Conservation (phyloP, 2,329 filamentous ascomycete genomes). For the Neopestalotiopsis sp. region DNA sequence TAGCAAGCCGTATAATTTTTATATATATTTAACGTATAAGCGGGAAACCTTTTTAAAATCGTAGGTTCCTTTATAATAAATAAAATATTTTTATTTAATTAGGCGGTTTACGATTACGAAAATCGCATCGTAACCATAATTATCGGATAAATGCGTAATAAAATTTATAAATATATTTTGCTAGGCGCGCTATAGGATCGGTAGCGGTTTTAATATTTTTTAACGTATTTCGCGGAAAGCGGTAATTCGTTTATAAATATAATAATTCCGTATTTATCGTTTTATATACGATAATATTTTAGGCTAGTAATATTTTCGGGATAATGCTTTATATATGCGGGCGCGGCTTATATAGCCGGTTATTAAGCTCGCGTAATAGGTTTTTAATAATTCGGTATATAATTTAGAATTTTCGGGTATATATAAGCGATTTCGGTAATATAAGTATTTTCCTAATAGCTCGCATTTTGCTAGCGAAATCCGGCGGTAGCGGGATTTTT, state of each 20-base stretch:
- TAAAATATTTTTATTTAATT: not conserved
- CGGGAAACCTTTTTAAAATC: not conserved
- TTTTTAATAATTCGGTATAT: not conserved
- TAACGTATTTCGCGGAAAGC: not conserved
- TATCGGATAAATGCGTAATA: not conserved
- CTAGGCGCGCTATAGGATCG: not conserved
- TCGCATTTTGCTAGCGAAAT: no score
- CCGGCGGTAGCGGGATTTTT: no score
- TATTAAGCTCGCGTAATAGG: not conserved
- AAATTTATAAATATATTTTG: not conserved
- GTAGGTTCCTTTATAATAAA: not conserved
- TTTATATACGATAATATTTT: not conserved
- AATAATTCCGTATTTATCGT: not conserved
- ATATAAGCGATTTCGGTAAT: no score
- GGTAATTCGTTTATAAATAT: not conserved
- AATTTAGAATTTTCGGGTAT: no score
- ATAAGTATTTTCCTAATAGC: no score
- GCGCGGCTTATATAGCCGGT: not conserved
- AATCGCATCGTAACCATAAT: not conserved
- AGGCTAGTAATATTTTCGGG: not conserved
- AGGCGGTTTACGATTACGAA: not conserved
- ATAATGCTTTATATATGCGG: not conserved
- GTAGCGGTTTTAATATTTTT: not conserved
- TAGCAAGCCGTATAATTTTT: not conserved
- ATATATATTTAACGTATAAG: slow-evolving; percentile 7